A percentile compares a stretch with the other conserved stretches of the same genome.
Conservation (phyloP, 306 rosid genomes). For the Phaseolus lunatus region DNA sequence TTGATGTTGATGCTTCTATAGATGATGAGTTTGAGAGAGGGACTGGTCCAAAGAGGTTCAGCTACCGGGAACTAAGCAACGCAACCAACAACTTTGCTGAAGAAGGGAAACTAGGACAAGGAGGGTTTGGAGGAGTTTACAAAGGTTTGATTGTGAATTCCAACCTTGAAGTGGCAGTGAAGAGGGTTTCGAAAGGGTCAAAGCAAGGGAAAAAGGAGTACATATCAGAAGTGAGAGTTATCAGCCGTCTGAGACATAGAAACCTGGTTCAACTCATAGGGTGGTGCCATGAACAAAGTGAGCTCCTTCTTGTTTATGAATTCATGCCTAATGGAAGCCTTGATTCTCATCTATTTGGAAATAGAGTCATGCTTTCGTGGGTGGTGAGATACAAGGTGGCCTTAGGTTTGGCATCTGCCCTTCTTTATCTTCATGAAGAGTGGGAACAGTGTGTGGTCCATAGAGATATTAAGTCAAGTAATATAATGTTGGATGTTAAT, state of each 20-base stretch:
- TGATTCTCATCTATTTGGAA: slow-evolving; percentile 72
- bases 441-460: slow-evolving; percentile 90
- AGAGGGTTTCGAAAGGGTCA: slow-evolving; percentile 76
- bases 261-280: slow-evolving; percentile 82
- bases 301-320: slow-evolving; percentile 76
- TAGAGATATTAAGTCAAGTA: slow-evolving; percentile 80
- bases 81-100: slow-evolving; percentile 61
- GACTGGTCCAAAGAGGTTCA: slow-evolving; percentile 70
- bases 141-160: slow-evolving; percentile 54
- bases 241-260: slow-evolving; percentile 73
- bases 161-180: slow-evolving; percentile 65
- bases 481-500: slow-evolving; percentile 71
- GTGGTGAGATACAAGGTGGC: slow-evolving; percentile 63
- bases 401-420: slow-evolving; percentile 66
- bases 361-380: slow-evolving; percentile 56
- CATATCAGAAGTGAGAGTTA: slow-evolving; percentile 70
- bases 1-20: slow-evolving; percentile 52
- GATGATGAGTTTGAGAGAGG: slow-evolving; percentile 74
- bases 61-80: slow-evolving; percentile 53
- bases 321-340: slow-evolving; percentile 83
- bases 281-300: slow-evolving; percentile 80
- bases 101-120: slow-evolving; percentile 74
- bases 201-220: slow-evolving; percentile 80
- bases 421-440: slow-evolving; percentile 80
- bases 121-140: slow-evolving; percentile 83